A percentile compares a stretch with the other conserved stretches of the same genome.
These are phyloP conservation scores for Closterium sp. DNA, from an alignment of 139 green algal genomes.

Conservation along the genomic window DNA sequence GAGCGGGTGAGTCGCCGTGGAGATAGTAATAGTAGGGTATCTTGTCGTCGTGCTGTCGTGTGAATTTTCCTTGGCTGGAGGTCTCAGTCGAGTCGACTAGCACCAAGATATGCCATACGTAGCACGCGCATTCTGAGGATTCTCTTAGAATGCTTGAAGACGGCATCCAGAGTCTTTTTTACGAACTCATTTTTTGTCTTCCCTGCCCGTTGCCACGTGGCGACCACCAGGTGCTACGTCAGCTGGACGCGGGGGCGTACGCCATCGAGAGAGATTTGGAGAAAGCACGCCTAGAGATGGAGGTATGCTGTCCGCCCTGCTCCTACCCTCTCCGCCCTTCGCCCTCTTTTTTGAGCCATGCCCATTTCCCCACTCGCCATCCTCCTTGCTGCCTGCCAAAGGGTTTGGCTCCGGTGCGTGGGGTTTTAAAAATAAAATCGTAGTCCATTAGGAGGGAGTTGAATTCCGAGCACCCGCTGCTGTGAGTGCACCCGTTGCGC, in stretches of 20 bases:
- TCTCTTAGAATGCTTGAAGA: too few relatives aligned
- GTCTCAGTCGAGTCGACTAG: too few relatives aligned
- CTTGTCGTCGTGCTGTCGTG: too few relatives aligned
- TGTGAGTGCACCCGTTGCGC: not conserved
- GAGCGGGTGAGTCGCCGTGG: too few relatives aligned
- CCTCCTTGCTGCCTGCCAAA: not conserved
- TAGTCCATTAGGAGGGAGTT: too few relatives aligned
- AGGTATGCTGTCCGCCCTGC: not conserved
- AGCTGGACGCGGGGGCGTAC: not conserved
- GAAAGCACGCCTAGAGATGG: not conserved
- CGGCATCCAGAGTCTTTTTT: not conserved
- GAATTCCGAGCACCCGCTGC: too few relatives aligned
- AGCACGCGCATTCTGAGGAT: too few relatives aligned
- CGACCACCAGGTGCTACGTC: not conserved
- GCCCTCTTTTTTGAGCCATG: not conserved
- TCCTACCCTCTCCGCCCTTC: not conserved
- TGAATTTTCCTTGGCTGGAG: too few relatives aligned
- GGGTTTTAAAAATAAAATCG: not conserved
- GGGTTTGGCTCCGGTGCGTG: not conserved
- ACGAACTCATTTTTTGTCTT: not conserved
- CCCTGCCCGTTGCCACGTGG: not conserved
- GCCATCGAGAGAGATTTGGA: slow-evolving; percentile 10
- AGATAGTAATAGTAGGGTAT: too few relatives aligned
- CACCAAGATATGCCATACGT: too few relatives aligned
- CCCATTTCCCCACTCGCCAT: too few relatives aligned